Base-by-base conservation (phyloP, 1,139 yeast species). In the Hemisphaericaspora subhashii region DNA sequence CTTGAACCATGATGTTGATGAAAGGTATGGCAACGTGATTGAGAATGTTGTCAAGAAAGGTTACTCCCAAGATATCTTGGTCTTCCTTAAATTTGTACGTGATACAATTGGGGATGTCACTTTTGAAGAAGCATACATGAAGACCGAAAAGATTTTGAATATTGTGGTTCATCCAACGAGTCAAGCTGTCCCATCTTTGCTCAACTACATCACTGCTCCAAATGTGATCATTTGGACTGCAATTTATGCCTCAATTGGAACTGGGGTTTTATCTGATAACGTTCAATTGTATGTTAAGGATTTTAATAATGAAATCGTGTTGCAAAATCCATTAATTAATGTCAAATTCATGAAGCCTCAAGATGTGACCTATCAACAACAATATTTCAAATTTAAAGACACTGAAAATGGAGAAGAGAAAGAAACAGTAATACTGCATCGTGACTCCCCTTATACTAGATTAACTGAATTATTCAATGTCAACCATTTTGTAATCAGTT, bases 131-230 rank as follows among this genome's bases (percentile, higher is more conserved):
- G 96, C 98, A 0, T 88, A 85, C 57, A 75, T 86, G 49, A 81
- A 83, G 43, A 88, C 97, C 0, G 88, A 89, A 32, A 80, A 88
- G 50, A 81, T 89, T 1, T 68, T 92, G 38, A 92, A 90, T 57
- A 84, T 92, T 36, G 87, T 94, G 1, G 94, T 92, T 3, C 95
- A 95, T 40, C 89, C 97, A 3, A 83, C 95, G 0, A 82, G 80
- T 47, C 76, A 71, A 38, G 74, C 77, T 8, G 64, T 88, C 15
- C 96, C 96, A 0, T 77, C 89, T 8, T 67, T 92, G 41, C 68
- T 92, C 26, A 92, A 92, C 57, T 90, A 92, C 55, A 79, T 92
- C 32, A 90, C 98, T 0, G 88, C 98, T 0, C 98, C 98, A 1
- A 89, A 92, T 60, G 96, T 90, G 8, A 75, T 92, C 6, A 85